Base-by-base conservation (phyloP, 2,329 filamentous ascomycete species). In the Mycosphaerella sp. region DNA sequence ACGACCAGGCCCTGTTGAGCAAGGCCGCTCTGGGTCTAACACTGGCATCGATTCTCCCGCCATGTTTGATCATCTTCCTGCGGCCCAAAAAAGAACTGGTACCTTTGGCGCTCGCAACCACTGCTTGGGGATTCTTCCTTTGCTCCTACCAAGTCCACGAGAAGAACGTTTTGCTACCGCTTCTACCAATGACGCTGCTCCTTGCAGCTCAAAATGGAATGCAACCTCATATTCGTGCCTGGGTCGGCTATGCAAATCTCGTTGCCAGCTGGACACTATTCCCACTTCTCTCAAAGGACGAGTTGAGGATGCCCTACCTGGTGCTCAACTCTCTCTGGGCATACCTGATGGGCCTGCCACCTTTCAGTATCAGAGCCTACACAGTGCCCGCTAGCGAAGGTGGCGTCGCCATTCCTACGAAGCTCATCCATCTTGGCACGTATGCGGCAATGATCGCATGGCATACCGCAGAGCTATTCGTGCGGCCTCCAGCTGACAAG, bases 141-240 rank as follows among this genome's bases (percentile, higher is more conserved):
- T 97, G 95, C 74, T 95, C 89, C 64, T 98, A 95, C 70, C 93
- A 98, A 69, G 95, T 98, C 0, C 93, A 98, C 66, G 93, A 98
- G 74, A 98, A 98, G 79, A 96, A 91, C 61, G 89, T 95, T 0
- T 77, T 98, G 4, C 80, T 98, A 2, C 95, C 93, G 1, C 76
- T 98, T 45, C 81, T 97, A 69, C 93, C 93, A 0, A 95, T 95
- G 87, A 97, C 91, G 0, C 73, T 96, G 6, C 78, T 97, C 4
- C 78, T 98, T 39, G 87, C 87, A 12, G 84, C 87, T 12, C 82
- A 85, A 58, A 81, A 87, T 46, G 92, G 92, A 0, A 74, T 98
- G 47, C 82, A 82, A 56, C 86, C 87, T 56, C 83, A 85, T 50
- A 82, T 81, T 14, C 82, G 93, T 46, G 84, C 89, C 1, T 98